phyloP scores from a whole-genome alignment of 164 flowering plant species.

The Paratinospora sagittata region DNA sequence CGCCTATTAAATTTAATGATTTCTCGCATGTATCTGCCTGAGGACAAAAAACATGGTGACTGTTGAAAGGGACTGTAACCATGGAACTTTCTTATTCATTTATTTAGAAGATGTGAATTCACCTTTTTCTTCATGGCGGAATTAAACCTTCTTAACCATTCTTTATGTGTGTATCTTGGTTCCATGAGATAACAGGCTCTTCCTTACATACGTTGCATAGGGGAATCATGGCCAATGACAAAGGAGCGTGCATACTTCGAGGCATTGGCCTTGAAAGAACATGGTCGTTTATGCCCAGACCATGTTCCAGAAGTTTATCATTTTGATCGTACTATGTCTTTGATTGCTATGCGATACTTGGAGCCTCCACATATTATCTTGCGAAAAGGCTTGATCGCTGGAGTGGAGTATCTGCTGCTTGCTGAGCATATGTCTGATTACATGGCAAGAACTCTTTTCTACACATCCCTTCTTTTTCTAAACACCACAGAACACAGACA shows the following conservation, averaged over 20 bases:
- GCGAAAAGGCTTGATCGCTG: too few relatives aligned
- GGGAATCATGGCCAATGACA: conserved; percentile 96
- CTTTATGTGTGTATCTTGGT: not conserved
- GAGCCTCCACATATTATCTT: too few relatives aligned
- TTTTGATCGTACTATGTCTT: too few relatives aligned
- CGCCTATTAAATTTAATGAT: not conserved
- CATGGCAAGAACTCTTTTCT: too few relatives aligned
- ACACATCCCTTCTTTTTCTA: too few relatives aligned
- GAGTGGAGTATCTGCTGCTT: too few relatives aligned
- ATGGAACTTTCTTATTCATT: not conserved
- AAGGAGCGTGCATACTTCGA: conserved; percentile 96
- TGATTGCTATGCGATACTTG: too few relatives aligned
- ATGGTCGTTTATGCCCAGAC: conserved; percentile 60
- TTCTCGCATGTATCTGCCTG: not conserved
- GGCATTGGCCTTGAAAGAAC: conserved; percentile 56
- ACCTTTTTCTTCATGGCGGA: not conserved
- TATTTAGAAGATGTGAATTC: not conserved
- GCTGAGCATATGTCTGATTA: too few relatives aligned
- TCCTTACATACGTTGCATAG: conserved; percentile 87
- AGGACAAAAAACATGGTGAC: not conserved
- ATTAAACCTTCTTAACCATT: conserved; percentile 1
- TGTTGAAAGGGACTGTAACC: not conserved
- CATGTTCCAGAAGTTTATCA: conserved; percentile 97
- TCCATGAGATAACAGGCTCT: conserved; percentile 52
- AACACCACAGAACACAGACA: too few relatives aligned